Evolutionary conservation across 441 rosid species (phyloP).

Genomic region (Populus trichocarpa): DNA sequence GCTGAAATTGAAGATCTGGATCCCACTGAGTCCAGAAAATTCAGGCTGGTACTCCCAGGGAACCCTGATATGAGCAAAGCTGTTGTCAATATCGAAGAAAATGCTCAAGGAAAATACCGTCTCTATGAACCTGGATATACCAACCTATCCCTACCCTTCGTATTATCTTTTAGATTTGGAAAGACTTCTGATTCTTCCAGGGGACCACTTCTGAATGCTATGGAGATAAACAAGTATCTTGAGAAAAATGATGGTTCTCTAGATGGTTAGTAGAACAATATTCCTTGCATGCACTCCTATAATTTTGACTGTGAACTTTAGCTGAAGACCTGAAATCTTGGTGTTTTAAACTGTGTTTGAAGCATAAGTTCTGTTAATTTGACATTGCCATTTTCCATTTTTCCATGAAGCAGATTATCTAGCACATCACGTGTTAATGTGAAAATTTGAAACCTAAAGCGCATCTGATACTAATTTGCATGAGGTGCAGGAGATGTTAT

Average conservation of each 20-base stretch:
- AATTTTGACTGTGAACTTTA: background rate
- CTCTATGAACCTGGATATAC: slow-evolving; percentile 81
- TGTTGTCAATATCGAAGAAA: slow-evolving; percentile 80
- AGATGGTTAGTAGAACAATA: slow-evolving; percentile 55
- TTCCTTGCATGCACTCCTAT: background rate
- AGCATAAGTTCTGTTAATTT: background rate
- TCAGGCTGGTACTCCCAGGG: slow-evolving; percentile 71
- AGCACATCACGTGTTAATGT: slow-evolving; percentile 1
- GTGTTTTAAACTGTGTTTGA: background rate
- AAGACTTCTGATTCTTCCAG: slow-evolving; percentile 76
- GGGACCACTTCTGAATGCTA: slow-evolving; percentile 94
- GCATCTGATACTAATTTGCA: slow-evolving; percentile 21
- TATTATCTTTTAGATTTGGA: slow-evolving; percentile 70
- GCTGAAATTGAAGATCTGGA: slow-evolving; percentile 87
- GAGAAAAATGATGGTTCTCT: slow-evolving; percentile 69
- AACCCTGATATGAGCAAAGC: slow-evolving; percentile 73
- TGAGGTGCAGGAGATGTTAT: slow-evolving; percentile 58
- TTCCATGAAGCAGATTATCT: background rate
- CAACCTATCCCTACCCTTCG: slow-evolving; percentile 80
- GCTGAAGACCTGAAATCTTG: background rate
- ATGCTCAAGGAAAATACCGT: slow-evolving; percentile 71
- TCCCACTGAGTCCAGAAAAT: slow-evolving; percentile 71
- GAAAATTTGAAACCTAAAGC: slow-evolving; percentile 4
- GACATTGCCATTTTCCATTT: background rate
- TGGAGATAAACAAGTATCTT: slow-evolving; percentile 76